Percentiles rank a stretch among this genome's conserved stretches.
These are phyloP conservation scores for Monosporascus ibericus DNA, from an alignment of 2,329 filamentous ascomycete species.

Conservation along the genomic window DNA sequence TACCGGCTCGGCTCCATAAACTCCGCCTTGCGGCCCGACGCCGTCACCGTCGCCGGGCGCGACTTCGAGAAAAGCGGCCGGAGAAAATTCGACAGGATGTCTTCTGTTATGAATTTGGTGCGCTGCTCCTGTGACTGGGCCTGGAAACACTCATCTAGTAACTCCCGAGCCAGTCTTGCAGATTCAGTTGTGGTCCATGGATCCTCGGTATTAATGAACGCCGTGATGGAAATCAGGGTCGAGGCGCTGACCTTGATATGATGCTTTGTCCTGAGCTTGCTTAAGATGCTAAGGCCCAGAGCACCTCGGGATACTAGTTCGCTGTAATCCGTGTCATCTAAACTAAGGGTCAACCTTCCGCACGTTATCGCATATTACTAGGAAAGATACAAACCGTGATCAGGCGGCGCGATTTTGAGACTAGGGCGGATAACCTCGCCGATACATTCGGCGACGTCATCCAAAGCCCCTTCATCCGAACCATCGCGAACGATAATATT, in stretches of 20 bases:
- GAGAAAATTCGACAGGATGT: conserved; percentile 56
- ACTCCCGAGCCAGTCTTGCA: conserved; percentile 4
- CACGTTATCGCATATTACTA: neutral
- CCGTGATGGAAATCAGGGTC: conserved; percentile 25
- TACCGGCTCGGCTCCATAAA: conserved; percentile 35
- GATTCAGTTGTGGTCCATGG: conserved; percentile 17
- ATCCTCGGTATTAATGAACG: conserved; percentile 20
- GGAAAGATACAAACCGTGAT: conserved; percentile 12
- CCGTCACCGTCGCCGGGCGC: conserved; percentile 47
- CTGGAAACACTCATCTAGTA: conserved; percentile 13
- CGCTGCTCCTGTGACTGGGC: neutral
- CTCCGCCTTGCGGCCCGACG: conserved; percentile 48
- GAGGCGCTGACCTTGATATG: conserved; percentile 8
- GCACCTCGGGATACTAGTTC: conserved; percentile 13
- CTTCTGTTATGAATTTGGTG: conserved; percentile 40
- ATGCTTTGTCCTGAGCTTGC: conserved; percentile 13
- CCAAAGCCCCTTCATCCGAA: neutral
- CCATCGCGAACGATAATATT: neutral
- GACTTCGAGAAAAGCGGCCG: conserved; percentile 60
- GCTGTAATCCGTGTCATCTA: conserved; percentile 18
- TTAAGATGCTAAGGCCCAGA: conserved; percentile 19
- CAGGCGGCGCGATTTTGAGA: conserved; percentile 11
- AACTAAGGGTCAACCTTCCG: neutral
- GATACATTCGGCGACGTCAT: conserved; percentile 5
- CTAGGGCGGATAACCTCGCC: conserved; percentile 14